Evolutionary conservation across 352 stramenopile species (phyloP).

Genomic region (Aphanomyces cochlioides): DNA sequence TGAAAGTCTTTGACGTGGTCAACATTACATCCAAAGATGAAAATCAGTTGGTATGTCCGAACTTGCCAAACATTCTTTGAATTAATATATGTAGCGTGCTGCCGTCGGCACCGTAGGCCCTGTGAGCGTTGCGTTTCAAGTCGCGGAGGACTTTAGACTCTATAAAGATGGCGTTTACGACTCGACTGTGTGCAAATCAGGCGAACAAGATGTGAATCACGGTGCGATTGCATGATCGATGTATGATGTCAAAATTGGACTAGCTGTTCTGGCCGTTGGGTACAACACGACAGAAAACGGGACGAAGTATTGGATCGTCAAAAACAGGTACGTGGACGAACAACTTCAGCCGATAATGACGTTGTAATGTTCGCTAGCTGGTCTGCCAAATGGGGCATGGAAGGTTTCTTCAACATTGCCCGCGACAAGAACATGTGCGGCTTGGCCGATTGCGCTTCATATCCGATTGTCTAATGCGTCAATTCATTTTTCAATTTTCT

Average conservation of each 20-base stretch:
- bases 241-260: slow-evolving; percentile 17
- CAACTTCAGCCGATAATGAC: background rate
- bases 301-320: slow-evolving; percentile 94
- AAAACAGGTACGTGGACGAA: slow-evolving; percentile 90
- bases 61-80: slow-evolving; percentile 40
- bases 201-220: slow-evolving; percentile 86
- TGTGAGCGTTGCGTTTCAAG: slow-evolving; percentile 84
- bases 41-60: slow-evolving; percentile 45
- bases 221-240: slow-evolving; percentile 25
- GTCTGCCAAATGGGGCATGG: slow-evolving; percentile 88
- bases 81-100: slow-evolving; percentile 37
- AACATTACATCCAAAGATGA: slow-evolving; percentile 85
- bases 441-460: slow-evolving; percentile 81
- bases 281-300: slow-evolving; percentile 90
- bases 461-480: slow-evolving; percentile 61
- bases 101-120: slow-evolving; percentile 64
- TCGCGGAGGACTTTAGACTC: slow-evolving; percentile 84
- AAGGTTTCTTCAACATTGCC: slow-evolving; percentile 94
- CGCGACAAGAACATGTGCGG: slow-evolving; percentile 89
- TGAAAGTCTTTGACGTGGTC: slow-evolving; percentile 66
- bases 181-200: slow-evolving; percentile 72
- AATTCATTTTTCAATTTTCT: background rate
- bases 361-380: slow-evolving; percentile 42
- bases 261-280: slow-evolving; percentile 91
- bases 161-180: slow-evolving; percentile 88